phyloP scores from a whole-genome alignment of 2,329 filamentous ascomycete genomes.

The Bipolaris zeicola region DNA sequence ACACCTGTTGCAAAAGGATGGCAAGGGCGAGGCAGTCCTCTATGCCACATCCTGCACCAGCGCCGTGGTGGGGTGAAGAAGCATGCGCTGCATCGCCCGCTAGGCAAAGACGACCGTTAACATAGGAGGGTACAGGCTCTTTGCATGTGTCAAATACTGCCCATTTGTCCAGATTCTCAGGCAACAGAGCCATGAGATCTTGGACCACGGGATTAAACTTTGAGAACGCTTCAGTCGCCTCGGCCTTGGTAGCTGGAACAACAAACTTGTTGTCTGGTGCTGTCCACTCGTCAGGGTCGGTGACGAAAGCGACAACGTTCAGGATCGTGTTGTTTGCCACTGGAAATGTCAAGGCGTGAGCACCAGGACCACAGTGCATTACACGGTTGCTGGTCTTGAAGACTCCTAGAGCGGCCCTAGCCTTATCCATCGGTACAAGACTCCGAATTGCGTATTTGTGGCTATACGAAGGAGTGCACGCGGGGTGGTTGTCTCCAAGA shows the following conservation, averaged over 20 bases:
- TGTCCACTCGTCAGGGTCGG: conserved; percentile 17
- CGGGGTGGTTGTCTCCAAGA: conserved; percentile 9
- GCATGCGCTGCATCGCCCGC: conserved; percentile 30
- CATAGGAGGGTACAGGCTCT: conserved; percentile 17
- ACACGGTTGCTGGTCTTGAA: conserved; percentile 21
- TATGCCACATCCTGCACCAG: conserved; percentile 24
- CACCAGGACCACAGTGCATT: conserved; percentile 24
- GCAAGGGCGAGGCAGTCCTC: conserved; percentile 40
- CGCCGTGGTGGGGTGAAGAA: conserved; percentile 22
- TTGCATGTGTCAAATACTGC: conserved; percentile 24
- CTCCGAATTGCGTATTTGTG: conserved; percentile 26
- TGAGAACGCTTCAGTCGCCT: conserved; percentile 12
- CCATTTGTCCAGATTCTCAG: conserved; percentile 17
- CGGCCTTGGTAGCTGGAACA: conserved; percentile 11
- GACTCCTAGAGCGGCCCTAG: conserved; percentile 40
- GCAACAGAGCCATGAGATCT: conserved; percentile 11
- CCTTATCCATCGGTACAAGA: conserved; percentile 41
- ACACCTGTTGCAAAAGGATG: not conserved
- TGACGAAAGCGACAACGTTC: conserved; percentile 23
- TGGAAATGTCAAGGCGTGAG: conserved; percentile 21
- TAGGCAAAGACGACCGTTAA: conserved; percentile 17
- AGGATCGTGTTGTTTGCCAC: conserved; percentile 17
- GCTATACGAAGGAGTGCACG: conserved; percentile 19
- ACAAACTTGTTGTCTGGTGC: conserved; percentile 5
- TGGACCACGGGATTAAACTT: conserved; percentile 7